Evolutionary conservation across 1,284 basidiomycete genomes (phyloP).

Genomic region (Pulveroboletus sp.): DNA sequence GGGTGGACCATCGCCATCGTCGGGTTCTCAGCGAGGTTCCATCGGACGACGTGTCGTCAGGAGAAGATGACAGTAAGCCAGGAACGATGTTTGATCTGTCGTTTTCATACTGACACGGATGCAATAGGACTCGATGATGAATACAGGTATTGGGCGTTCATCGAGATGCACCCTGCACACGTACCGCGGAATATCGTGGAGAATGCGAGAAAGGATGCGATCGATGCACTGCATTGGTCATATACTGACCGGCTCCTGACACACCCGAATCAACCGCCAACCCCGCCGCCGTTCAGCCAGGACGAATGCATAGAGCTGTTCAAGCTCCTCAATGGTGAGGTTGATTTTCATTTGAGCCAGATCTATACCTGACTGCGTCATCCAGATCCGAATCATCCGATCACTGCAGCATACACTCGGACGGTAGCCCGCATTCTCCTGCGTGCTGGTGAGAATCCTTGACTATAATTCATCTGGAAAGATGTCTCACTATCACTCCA

Average conservation of each 20-base stretch:
- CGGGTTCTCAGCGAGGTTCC: slow-evolving; percentile 52
- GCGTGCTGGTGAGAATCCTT: slow-evolving; percentile 55
- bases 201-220: slow-evolving; percentile 59
- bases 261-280: slow-evolving; percentile 43
- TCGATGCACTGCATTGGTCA: slow-evolving; percentile 72
- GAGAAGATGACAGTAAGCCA: slow-evolving; percentile 62
- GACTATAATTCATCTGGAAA: background rate
- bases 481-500: slow-evolving; percentile 30
- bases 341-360: slow-evolving; percentile 9
- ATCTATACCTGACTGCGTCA: slow-evolving; percentile 3
- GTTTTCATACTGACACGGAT: slow-evolving; percentile 12
- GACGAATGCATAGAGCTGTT: slow-evolving; percentile 74
- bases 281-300: slow-evolving; percentile 65
- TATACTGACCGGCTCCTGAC: slow-evolving; percentile 73
- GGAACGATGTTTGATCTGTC: background rate
- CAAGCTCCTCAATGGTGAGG: slow-evolving; percentile 55
- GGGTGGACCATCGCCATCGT: slow-evolving; percentile 65
- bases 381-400: slow-evolving; percentile 38
- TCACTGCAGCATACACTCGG: slow-evolving; percentile 60
- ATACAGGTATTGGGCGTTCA: slow-evolving; percentile 74
- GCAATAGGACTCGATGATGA: slow-evolving; percentile 62
- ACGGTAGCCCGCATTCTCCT: slow-evolving; percentile 67
- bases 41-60: slow-evolving; percentile 33
- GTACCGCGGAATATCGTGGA: slow-evolving; percentile 44
- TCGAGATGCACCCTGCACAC: slow-evolving; percentile 75